These are phyloP conservation scores for Phyllosticta capitalensis DNA, from an alignment of 2,329 filamentous ascomycete species.

Conservation along the genomic window DNA sequence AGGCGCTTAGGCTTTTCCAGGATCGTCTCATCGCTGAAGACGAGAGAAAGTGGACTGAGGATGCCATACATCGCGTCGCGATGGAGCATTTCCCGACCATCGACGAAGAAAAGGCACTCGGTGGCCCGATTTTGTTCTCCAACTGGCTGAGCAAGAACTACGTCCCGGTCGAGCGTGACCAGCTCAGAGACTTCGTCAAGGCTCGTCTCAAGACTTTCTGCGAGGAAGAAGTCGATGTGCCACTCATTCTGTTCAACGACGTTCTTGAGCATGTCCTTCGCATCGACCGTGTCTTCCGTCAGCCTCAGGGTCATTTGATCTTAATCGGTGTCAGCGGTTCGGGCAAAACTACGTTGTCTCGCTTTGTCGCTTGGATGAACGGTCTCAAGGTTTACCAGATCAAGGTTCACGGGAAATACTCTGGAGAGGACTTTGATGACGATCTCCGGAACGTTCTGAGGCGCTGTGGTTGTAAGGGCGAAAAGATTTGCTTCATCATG, in stretches of 20 bases:
- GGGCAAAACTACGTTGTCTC: conserved; percentile 94
- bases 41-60: conserved; percentile 90
- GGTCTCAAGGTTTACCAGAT: conserved; percentile 98
- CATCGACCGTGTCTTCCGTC: conserved; percentile 96
- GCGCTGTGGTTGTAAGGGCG: conserved; percentile 90
- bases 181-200: conserved; percentile 94
- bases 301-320: conserved; percentile 96
- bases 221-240: conserved; percentile 97
- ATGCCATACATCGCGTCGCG: conserved; percentile 76
- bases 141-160: conserved; percentile 99
- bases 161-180: conserved; percentile 88
- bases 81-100: conserved; percentile 92
- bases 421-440: conserved; percentile 96
- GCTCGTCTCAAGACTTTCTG: conserved; percentile 96
- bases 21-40: conserved; percentile 93
- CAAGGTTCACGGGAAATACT: conserved; percentile 98
- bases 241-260: conserved; percentile 98
- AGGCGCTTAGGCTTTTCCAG: conserved; percentile 91
- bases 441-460: conserved; percentile 90
- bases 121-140: conserved; percentile 91
- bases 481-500: conserved; percentile 99
- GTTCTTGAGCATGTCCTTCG: conserved; percentile 95
- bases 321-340: conserved; percentile 97
- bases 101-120: conserved; percentile 78
- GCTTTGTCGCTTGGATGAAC: conserved; percentile 99